Evolutionary conservation across 2,329 filamentous ascomycete genomes (phyloP).

Genomic region (Colletotrichum sp.): DNA sequence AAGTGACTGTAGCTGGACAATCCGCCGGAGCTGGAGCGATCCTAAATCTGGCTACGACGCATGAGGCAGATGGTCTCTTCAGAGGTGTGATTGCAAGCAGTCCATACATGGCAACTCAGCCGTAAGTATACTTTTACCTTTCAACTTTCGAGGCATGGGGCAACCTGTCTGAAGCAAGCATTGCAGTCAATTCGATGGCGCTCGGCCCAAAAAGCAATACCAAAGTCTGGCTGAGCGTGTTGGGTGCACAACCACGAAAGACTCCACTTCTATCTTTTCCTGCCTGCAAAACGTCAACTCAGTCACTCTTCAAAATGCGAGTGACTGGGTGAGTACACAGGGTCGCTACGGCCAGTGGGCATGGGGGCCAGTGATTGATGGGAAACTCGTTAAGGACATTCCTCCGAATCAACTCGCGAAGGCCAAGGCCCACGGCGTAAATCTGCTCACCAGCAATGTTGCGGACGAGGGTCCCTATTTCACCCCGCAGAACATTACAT

Average conservation of each 20-base stretch:
- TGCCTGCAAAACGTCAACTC: constrained; percentile 8
- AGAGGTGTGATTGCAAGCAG: neutral
- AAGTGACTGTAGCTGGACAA: constrained; percentile 2
- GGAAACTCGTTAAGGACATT: neutral
- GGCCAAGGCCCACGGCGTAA: neutral
- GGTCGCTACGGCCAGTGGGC: constrained; percentile 3
- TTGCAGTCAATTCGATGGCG: neutral
- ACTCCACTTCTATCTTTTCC: neutral
- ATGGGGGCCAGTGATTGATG: neutral
- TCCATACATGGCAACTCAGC: constrained; percentile 1
- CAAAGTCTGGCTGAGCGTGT: neutral
- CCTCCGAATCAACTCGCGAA: neutral
- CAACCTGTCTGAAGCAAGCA: neutral
- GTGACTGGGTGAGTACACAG: constrained; percentile 11
- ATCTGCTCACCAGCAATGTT: constrained; percentile 7
- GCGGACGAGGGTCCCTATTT: constrained; percentile 11
- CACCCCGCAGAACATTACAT: neutral
- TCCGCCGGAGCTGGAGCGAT: neutral
- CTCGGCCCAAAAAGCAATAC: neutral
- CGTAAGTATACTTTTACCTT: neutral
- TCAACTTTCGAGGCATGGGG: neutral
- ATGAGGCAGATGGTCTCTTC: neutral
- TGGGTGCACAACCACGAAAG: neutral
- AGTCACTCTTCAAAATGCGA: neutral
- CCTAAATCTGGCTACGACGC: neutral